phyloP scores from a whole-genome alignment of 2,329 filamentous ascomycete species.

The Alternaria consortialis region DNA sequence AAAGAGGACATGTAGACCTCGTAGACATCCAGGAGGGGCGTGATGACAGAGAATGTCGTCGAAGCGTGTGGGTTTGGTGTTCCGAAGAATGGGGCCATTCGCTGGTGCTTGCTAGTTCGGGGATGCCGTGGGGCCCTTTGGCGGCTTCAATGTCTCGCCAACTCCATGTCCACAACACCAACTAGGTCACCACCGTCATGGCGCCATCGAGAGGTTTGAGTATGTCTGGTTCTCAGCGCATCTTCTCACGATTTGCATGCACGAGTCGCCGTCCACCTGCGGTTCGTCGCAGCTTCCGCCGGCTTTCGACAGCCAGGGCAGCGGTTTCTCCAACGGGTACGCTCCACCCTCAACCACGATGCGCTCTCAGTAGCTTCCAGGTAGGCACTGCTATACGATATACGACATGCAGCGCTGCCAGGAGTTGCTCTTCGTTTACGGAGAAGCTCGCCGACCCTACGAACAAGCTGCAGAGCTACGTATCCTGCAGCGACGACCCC shows the following conservation, averaged over 20 bases:
- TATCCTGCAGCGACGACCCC: conserved; percentile 70
- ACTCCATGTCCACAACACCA: conserved; percentile 14
- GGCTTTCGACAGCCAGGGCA: conserved; percentile 3
- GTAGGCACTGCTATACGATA: not conserved
- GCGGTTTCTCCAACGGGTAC: not conserved
- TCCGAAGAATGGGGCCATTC: conserved; percentile 5
- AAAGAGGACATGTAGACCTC: not conserved
- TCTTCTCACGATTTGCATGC: not conserved
- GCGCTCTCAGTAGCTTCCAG: not conserved
- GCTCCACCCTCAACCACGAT: not conserved
- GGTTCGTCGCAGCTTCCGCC: not conserved
- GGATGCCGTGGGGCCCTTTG: conserved; percentile 9
- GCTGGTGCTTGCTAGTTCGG: not conserved
- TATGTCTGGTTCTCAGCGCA: not conserved
- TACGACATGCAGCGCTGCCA: conserved; percentile 1
- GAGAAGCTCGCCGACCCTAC: conserved; percentile 41
- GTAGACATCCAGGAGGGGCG: not conserved
- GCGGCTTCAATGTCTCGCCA: conserved; percentile 3
- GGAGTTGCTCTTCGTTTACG: conserved; percentile 37
- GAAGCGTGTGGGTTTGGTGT: conserved; percentile 15
- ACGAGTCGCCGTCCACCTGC: not conserved
- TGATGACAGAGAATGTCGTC: not conserved
- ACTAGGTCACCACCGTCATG: conserved; percentile 15
- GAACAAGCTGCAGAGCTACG: conserved; percentile 56
- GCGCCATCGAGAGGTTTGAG: conserved; percentile 28